Evolutionary conservation across 2,329 filamentous ascomycete genomes (phyloP).

Genomic region (Verticillium tricorpus): DNA sequence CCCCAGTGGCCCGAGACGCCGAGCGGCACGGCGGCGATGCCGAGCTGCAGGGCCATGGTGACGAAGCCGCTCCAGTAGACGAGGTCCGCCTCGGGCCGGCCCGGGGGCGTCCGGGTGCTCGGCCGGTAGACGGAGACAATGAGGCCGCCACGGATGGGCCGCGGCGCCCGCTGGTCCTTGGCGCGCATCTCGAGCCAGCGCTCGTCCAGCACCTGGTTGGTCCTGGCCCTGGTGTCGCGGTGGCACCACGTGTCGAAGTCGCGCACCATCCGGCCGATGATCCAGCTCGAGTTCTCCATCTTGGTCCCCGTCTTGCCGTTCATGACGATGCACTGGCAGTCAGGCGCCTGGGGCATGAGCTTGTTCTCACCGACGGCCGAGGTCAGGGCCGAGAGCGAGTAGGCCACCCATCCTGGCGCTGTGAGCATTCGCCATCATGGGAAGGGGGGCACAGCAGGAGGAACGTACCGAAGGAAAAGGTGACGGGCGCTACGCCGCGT

Average conservation of each 20-base stretch:
- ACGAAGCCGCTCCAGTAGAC: constrained; percentile 21
- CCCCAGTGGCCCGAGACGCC: constrained; percentile 28
- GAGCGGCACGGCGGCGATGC: constrained; percentile 27
- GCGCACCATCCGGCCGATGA: constrained; percentile 35
- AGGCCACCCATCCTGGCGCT: constrained; percentile 21
- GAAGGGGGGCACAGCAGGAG: no score
- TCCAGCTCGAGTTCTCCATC: constrained; percentile 34
- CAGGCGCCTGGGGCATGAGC: constrained; percentile 21
- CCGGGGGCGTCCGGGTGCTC: background rate
- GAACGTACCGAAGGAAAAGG: constrained; percentile 23
- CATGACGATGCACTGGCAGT: constrained; percentile 27
- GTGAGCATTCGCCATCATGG: background rate
- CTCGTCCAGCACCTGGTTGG: constrained; percentile 11
- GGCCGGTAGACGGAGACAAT: constrained; percentile 20
- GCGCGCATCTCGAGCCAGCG: constrained; percentile 4
- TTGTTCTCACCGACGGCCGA: constrained; percentile 20
- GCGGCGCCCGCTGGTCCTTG: constrained; percentile 5
- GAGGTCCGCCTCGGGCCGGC: constrained; percentile 15
- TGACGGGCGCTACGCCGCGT: constrained; percentile 19
- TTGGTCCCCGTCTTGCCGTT: constrained; percentile 29
- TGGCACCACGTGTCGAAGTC: constrained; percentile 30
- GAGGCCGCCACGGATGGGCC: constrained; percentile 18
- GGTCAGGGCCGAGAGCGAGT: constrained; percentile 14
- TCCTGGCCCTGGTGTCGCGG: background rate
- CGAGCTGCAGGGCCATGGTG: constrained; percentile 23